A percentile compares a stretch with the other conserved stretches of the same genome.
phyloP scores from a whole-genome alignment of 2,329 filamentous ascomycete genomes.

The Phoma sp. region DNA sequence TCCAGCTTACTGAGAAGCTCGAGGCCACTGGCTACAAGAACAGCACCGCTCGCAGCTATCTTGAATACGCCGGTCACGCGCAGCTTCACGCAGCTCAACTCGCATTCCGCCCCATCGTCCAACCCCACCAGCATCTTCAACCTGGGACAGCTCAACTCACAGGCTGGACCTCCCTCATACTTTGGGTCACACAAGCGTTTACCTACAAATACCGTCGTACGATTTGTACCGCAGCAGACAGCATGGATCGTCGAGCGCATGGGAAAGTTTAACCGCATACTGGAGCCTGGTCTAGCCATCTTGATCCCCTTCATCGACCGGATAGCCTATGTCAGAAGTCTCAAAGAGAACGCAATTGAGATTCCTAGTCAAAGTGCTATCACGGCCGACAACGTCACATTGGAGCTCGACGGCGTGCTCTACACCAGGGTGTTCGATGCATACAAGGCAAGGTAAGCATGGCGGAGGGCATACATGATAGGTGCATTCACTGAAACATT shows the following conservation, averaged over 20 bases:
- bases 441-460: conserved; percentile 86
- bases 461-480: neutral
- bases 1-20: conserved; percentile 36
- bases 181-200: conserved; percentile 72
- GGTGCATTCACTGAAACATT: conserved; percentile 17
- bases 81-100: conserved; percentile 42
- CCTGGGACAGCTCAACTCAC: conserved; percentile 33
- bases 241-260: conserved; percentile 99
- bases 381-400: conserved; percentile 96
- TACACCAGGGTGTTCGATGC: conserved; percentile 97
- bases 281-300: conserved; percentile 89
- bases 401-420: conserved; percentile 93
- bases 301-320: conserved; percentile 90
- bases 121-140: conserved; percentile 40
- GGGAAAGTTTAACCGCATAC: conserved; percentile 94
- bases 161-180: conserved; percentile 69
- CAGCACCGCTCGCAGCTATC: conserved; percentile 29
- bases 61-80: conserved; percentile 28
- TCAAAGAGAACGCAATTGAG: conserved; percentile 96
- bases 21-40: conserved; percentile 24
- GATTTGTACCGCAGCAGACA: conserved; percentile 99
- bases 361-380: conserved; percentile 98
- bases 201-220: conserved; percentile 91
- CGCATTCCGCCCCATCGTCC: conserved; percentile 30
- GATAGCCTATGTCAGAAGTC: conserved; percentile 95